phyloP scores from a whole-genome alignment of 768 basidiomycete genomes.

The Suillus weaverae region DNA sequence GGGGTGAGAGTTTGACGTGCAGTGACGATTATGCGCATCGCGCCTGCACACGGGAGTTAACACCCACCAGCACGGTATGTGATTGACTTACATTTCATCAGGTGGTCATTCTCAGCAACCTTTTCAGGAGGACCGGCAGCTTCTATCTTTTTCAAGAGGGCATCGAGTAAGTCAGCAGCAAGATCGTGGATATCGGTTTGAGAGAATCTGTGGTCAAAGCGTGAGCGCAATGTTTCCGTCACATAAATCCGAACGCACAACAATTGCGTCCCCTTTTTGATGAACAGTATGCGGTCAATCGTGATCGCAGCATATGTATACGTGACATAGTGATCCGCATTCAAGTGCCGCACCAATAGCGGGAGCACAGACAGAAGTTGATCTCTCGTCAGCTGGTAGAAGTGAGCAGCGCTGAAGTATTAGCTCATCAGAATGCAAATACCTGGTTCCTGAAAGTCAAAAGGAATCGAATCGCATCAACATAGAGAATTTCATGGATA shows the following conservation, averaged over 20 bases:
- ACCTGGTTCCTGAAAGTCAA: slow-evolving; percentile 97
- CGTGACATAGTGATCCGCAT: slow-evolving; percentile 84
- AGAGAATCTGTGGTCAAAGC: slow-evolving; percentile 60
- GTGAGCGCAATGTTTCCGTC: neutral
- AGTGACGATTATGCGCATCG: slow-evolving; percentile 91
- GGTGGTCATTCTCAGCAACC: slow-evolving; percentile 94
- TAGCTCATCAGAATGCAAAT: slow-evolving; percentile 14
- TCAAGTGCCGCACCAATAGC: slow-evolving; percentile 77
- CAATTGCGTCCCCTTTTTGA: slow-evolving; percentile 74
- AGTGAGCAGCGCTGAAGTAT: neutral
- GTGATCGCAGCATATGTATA: slow-evolving; percentile 97
- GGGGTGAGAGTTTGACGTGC: slow-evolving; percentile 77
- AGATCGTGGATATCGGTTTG: slow-evolving; percentile 85
- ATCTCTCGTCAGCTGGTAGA: slow-evolving; percentile 77
- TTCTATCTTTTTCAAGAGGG: slow-evolving; percentile 80
- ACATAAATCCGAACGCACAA: slow-evolving; percentile 51
- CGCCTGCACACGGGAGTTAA: slow-evolving; percentile 50
- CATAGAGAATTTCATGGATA: slow-evolving; percentile 89
- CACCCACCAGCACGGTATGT: neutral
- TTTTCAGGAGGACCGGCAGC: slow-evolving; percentile 80
- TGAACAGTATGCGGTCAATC: slow-evolving; percentile 93
- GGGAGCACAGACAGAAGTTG: slow-evolving; percentile 93
- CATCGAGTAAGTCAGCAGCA: slow-evolving; percentile 69
- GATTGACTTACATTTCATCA: slow-evolving; percentile 85
- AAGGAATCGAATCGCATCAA: slow-evolving; percentile 94